Percentiles rank a stretch among this genome's conserved stretches.
Conservation (phyloP, 1,139 yeast species). For the Candida gigantensis region DNA sequence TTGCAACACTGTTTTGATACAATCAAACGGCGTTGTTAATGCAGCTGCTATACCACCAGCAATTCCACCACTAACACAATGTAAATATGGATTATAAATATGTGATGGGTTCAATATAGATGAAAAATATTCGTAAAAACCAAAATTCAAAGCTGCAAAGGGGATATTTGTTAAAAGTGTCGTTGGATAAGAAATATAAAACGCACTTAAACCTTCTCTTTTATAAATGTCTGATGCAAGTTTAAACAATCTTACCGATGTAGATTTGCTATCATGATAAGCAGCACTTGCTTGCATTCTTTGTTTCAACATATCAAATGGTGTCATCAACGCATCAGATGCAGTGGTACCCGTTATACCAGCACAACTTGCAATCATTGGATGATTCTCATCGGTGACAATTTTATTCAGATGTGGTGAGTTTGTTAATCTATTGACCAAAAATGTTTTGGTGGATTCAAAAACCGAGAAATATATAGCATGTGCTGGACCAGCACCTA, state of each 20-base stretch:
- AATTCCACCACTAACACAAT: conserved; percentile 91
- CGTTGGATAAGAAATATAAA: conserved; percentile 92
- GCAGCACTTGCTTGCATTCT: conserved; percentile 43
- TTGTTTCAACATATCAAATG: conserved; percentile 94
- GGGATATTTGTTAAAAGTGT: conserved; percentile 93
- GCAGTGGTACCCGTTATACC: conserved; percentile 95
- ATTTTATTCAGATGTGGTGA: conserved; percentile 33
- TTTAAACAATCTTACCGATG: conserved; percentile 32
- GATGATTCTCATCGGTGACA: conserved; percentile 69
- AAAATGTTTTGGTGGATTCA: conserved; percentile 73
- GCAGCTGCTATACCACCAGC: conserved; percentile 98
- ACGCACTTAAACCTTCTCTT: conserved; percentile 79
- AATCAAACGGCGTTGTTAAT: conserved; percentile 92
- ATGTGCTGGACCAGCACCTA: conserved; percentile 99
- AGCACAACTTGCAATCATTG: conserved; percentile 79
- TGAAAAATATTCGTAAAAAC: conserved; percentile 84
- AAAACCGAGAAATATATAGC: conserved; percentile 97
- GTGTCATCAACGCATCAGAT: conserved; percentile 96
- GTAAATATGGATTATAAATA: conserved; percentile 83
- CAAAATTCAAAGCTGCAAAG: conserved; percentile 92
- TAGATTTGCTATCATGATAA: conserved; percentile 14
- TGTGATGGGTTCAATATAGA: conserved; percentile 76
- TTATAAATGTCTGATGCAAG: conserved; percentile 56
- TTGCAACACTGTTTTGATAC: conserved; percentile 89
- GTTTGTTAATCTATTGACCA: conserved; percentile 44